Evolutionary conservation across 108 stramenopile genomes (phyloP).

Genomic region (Skeletonema marinoi): DNA sequence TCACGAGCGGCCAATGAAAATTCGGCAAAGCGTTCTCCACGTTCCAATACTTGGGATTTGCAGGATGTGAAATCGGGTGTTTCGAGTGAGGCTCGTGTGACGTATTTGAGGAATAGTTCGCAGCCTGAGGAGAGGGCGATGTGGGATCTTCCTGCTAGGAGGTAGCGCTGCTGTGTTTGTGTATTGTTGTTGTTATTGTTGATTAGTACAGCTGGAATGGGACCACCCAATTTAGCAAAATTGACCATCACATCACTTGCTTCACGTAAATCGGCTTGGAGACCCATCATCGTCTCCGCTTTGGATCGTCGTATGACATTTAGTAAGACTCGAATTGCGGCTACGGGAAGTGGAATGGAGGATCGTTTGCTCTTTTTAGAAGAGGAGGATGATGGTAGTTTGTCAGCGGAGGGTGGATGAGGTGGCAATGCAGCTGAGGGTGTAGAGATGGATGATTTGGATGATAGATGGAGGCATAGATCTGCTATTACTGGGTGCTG

Average conservation of each 20-base stretch:
- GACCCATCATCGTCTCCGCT: constrained; percentile 88
- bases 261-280: constrained; percentile 80
- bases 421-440: background rate
- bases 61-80: constrained; percentile 85
- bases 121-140: constrained; percentile 78
- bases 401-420: background rate
- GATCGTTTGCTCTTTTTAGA: constrained; percentile 10
- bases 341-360: constrained; percentile 80
- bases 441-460: background rate
- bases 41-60: constrained; percentile 73
- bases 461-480: constrained; percentile 25
- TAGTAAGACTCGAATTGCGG: constrained; percentile 85
- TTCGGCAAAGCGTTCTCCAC: constrained; percentile 92
- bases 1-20: constrained; percentile 86
- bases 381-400: background rate
- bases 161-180: background rate
- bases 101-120: constrained; percentile 86
- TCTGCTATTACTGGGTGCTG: constrained; percentile 45
- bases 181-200: background rate
- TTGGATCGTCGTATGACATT: constrained; percentile 80
- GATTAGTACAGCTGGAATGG: constrained; percentile 14
- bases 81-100: constrained; percentile 89
- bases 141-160: constrained; percentile 55
- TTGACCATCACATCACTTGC: constrained; percentile 67
- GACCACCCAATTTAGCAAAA: constrained; percentile 45